Conservation (phyloP, 768 basidiomycete species). For the Lactarius akahatsu region DNA sequence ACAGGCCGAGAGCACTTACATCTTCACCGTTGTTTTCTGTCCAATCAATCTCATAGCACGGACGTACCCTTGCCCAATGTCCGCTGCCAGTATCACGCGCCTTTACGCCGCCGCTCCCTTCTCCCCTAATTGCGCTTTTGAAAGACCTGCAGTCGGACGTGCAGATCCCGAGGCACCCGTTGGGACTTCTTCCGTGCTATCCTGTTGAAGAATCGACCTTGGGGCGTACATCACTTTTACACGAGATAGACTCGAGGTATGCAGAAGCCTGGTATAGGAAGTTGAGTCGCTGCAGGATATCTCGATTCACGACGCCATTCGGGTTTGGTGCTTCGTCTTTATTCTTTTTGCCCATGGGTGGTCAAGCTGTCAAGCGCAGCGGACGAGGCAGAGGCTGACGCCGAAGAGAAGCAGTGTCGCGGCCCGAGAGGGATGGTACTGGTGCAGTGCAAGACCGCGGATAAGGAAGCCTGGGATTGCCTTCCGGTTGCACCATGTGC, state of each 20-base stretch:
- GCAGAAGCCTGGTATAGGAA: slow-evolving; percentile 82
- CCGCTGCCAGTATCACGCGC: slow-evolving; percentile 38
- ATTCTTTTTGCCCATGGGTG: slow-evolving; percentile 64
- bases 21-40: slow-evolving; percentile 72
- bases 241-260: slow-evolving; percentile 48
- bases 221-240: not conserved
- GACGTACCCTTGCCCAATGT: slow-evolving; percentile 66
- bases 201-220: not conserved
- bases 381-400: not conserved
- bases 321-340: slow-evolving; percentile 56
- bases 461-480: slow-evolving; percentile 1
- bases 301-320: slow-evolving; percentile 60
- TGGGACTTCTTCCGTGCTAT: not conserved
- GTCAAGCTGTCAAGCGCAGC: not conserved
- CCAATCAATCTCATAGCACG: slow-evolving; percentile 68
- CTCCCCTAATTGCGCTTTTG: not conserved
- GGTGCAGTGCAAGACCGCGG: not conserved
- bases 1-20: slow-evolving; percentile 47
- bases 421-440: not conserved
- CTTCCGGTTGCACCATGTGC: not conserved
- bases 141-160: not conserved
- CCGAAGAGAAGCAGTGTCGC: not conserved
- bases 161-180: not conserved
- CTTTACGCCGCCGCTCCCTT: slow-evolving; percentile 28
- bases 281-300: slow-evolving; percentile 80